Evolutionary conservation across 1,139 yeast genomes (phyloP), one percentile per base, ranked within the genome.

Genomic region (Hansenula sp.): DNA sequence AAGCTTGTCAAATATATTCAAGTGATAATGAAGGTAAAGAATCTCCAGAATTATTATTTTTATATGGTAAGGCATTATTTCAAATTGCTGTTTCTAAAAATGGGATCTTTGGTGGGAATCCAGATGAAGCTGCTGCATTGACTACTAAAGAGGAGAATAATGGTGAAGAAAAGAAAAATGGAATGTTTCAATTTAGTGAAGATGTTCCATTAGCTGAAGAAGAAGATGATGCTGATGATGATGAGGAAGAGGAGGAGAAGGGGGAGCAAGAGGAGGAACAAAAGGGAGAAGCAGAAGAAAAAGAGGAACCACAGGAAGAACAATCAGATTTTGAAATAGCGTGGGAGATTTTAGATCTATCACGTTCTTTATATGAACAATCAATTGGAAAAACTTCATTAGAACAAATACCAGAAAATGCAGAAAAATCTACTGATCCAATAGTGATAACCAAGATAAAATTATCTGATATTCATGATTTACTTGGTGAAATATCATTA

Each of bases 401-500:
- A 16, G 45, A 57, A 17, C 47, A 48, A 9, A 39, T 40, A 1
- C 77, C 79, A 17, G 44, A 52, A 30, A 50, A 65, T 6, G 72
- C 69, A 20, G 61, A 60, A 16, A 61, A 59, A 14, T 55, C 66
- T 2, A 44, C 53, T 7, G 63, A 69, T 44, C 64, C 63, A 32
- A 61, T 60, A 40, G 61, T 70, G 9, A 63, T 59, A 22, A 50
- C 68, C 29, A 65, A 71, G 43, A 68, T 71, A 50, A 82, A 78
- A 50, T 67, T 90, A 26, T 79, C 94, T 0, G 94, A 87, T 44
- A 77, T 83, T 1, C 84, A 80, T 56, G 94, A 85, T 56, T 62
- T 90, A 9, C 68, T 89, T 18, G 97, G 97, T 19, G 97, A 92
- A 59, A 85, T 90, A 7, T 83, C 95, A 0, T 66, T 89, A 32